Evolutionary conservation across 2,329 filamentous ascomycete species (phyloP), one percentile per base, ranked within the genome.

Genomic region (Neofusicoccum sp.): DNA sequence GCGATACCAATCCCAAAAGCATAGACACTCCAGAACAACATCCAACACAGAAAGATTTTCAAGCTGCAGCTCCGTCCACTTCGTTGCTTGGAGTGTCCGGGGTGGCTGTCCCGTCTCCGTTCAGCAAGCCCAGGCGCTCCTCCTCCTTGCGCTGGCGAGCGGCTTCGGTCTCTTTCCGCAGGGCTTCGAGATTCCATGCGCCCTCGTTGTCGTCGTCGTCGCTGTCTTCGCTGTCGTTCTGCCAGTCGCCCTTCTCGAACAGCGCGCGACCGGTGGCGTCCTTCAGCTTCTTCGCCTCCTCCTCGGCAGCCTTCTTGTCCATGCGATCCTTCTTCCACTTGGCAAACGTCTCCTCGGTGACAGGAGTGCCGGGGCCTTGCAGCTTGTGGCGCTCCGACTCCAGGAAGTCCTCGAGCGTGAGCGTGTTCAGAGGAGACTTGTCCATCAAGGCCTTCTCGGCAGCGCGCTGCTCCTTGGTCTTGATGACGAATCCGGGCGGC

Each of bases 191-290:
- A 70, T 96, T 96, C 86, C 88, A 97, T 5, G 78, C 76, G 36
- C 75, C 81, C 43, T 85, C 84, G 12, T 86, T 86, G 9, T 86
- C 87, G 16, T 86, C 86, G 12, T 83, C 82, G 3, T 84, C 84
- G 3, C 80, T 81, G 0, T 84, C 86, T 33, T 84, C 84, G 36
- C 88, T 87, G 48, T 84, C 84, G 36, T 78, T 81, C 63, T 86
- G 82, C 93, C 93, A 99, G 75, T 96, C 93, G 70, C 95, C 95
- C 75, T 92, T 95, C 78, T 99, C 95, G 75, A 99, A 99, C 78
- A 99, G 82, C 6, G 92, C 91, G 78, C 93, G 87, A 70, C 95
- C 95, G 20, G 95, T 99, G 24, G 93, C 93, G 69, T 99, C 95
- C 83, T 96, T 98, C 71, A 92, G 90, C 77, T 89, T 87, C 72